Evolutionary conservation across 2,329 filamentous ascomycete genomes (phyloP), one percentile per base, ranked within the genome.

Genomic region (Fusarium pseudocircinatum): DNA sequence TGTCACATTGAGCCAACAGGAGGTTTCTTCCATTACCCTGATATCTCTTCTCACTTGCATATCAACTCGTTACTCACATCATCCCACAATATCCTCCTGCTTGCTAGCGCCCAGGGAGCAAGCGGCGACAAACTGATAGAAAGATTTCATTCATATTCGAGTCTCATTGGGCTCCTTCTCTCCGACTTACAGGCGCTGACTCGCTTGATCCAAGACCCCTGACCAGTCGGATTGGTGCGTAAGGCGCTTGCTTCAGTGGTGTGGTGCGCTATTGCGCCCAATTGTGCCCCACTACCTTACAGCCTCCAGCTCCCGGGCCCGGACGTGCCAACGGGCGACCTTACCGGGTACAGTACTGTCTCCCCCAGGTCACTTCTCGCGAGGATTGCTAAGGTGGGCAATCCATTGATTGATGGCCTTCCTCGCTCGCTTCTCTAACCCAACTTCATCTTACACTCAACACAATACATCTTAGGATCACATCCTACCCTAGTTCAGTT

Each of bases 211-310:
- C 65, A 54, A 59, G 59, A 53, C 42, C 47, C 67, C 63, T 70
- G 73, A 74, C 80, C 80, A 81, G 79, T 82, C 78, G 69, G 75
- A 81, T 78, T 75, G 76, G 75, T 70, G 77, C 74, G 75, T 73
- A 77, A 80, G 78, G 79, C 80, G 81, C 81, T 82, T 81, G 78
- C 77, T 80, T 79, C 77, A 79, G 78, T 77, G 73, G 76, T 78
- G 76, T 77, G 76, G 72, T 78, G 72, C 73, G 62, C 76, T 78
- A 75, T 59, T 73, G 67, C 63, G 59, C 62, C 63, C 70, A 64
- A 57, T 50, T 74, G 54, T 56, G 60, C 60, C 72, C 72, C 72
- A 69, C 69, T 44, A 44, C 12, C 12, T 65, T 62, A 61, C 57
- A 54, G 43, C 53, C 70, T 66, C 52, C 66, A 70, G 66, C 60